Evolutionary conservation across 345 rosid genomes (phyloP).

Genomic region (Ceriops zippeliana): DNA sequence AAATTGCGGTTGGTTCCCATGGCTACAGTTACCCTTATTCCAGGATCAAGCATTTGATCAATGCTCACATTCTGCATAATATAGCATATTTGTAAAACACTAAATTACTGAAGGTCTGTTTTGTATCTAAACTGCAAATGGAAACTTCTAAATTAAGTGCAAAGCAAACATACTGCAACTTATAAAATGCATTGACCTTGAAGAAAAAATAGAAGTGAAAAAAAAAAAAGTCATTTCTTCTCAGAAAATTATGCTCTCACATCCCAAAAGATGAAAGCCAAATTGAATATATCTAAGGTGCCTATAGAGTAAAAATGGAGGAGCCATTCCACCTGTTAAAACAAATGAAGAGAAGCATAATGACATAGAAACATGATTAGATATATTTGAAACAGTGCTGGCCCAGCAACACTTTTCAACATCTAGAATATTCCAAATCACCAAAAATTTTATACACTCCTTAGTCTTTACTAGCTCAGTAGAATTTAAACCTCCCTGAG

Average conservation of each 20-base stretch:
- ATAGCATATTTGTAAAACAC: conserved; percentile 13
- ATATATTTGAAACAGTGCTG: no score
- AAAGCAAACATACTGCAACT: neutral
- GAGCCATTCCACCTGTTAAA: no score
- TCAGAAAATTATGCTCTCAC: neutral
- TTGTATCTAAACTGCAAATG: neutral
- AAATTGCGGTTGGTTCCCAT: conserved; percentile 70
- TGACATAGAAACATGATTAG: no score
- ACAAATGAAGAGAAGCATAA: no score
- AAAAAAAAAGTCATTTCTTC: neutral
- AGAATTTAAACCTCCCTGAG: neutral
- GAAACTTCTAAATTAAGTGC: neutral
- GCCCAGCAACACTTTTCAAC: no score
- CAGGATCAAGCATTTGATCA: conserved; percentile 69
- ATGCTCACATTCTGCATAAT: conserved; percentile 60
- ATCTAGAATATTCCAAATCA: neutral
- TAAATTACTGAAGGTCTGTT: neutral
- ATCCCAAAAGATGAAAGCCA: neutral
- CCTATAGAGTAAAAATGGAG: no score
- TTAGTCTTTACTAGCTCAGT: neutral
- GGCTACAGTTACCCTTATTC: conserved; percentile 79
- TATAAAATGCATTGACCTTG: neutral
- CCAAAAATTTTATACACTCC: neutral
- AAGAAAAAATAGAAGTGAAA: neutral
- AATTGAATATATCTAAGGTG: no score